Evolutionary conservation across 257 asterid genomes (phyloP), one percentile per base, ranked within the genome.

Genomic region (Solanum habrochaites): DNA sequence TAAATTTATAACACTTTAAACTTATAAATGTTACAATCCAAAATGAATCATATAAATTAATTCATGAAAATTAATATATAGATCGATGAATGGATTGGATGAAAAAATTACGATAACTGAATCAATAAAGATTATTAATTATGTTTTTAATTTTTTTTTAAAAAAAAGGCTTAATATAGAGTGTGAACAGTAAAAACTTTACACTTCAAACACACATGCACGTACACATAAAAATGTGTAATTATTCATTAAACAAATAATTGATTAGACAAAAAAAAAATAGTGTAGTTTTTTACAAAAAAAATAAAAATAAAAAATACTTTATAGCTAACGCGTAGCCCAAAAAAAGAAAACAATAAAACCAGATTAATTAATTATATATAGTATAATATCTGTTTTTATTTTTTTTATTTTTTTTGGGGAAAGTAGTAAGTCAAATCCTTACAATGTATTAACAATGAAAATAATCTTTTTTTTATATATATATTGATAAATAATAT

Each of bases 261-360:
- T 2, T 7, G 14, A 35, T 43, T 49, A 47, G 7, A 37, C 15
- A 20, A 74, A 23, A 74, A 39, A 27, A 40, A 4, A 40, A 74
- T 23, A 74, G 18, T 40, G 32, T 74, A 12, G 20, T 56, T 2
- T 56, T 16, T 16, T 52, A 52, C 2, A 52, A 23, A 8, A 39
- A 0, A 52, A 16, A 52, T 16, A 56, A 18, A 56, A 32, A 32
- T 32, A 43, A 3, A 23, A 82, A 70, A 69, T 6, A 35, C 77
- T 66, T 25, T 69, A 37, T 73, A 73, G 81, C 49, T 87, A 83
- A 82, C 84, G 87, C 88, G 88, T 70, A 16, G n/a, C 43, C 77
- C 15, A 31, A 32, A 70, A 70, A 18, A 16, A 49, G 13, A 15
- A 70, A 70, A 2, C 39, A 29, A 15, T 69, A 31, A 69, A 69